Base-by-base conservation (phyloP, 345 rosid genomes). In the Mercurialis annua region DNA sequence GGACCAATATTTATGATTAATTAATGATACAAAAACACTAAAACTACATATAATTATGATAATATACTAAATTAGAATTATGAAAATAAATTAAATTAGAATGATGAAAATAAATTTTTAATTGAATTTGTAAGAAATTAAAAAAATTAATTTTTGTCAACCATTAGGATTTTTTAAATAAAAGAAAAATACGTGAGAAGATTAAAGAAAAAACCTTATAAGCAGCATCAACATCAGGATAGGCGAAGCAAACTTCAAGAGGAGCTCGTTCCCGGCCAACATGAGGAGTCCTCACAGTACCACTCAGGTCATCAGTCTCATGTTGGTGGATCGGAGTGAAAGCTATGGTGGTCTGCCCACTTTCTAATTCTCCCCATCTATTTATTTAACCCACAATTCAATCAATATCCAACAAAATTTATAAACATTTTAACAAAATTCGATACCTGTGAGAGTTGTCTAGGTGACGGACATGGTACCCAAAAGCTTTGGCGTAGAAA, bases 361-460 rank as follows among this genome's bases (percentile, higher is more conserved):
- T 90, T 67, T 90, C 97, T 61, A 86, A 82, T 83, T 92, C 94
- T 55, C 89, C 94, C 96, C 96, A 92, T 77, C 90, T 84, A 31
- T 23, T 34, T 10, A 48, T 48, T 3, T 15, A 47, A 1, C 21
- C 31, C 31, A 26, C 48, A 29, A 16, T 16, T 48, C n/a, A n/a
- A n/a, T 5, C 67, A 40, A 43, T 16, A 6, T 38, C 5, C 8
- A 10, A 31, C 16, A 55, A 64, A 43, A n/a, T n/a, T 18, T 33
- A 29, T 5, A 7, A 36, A 61, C 36, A 38, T 23, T 5, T 18
- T 26, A 7, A 18, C 46, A 66, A 9, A 16, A 26, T 50, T n/a
- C 2, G 12, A 29, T 34, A 88, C 95, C 92, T 76, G 81, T 82
- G 79, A 16, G 89, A 85, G 10, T 92, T 85, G 71, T 89, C 92